phyloP scores from a whole-genome alignment of 2,329 filamentous ascomycete genomes.

The Domatiomyces catenatus region DNA sequence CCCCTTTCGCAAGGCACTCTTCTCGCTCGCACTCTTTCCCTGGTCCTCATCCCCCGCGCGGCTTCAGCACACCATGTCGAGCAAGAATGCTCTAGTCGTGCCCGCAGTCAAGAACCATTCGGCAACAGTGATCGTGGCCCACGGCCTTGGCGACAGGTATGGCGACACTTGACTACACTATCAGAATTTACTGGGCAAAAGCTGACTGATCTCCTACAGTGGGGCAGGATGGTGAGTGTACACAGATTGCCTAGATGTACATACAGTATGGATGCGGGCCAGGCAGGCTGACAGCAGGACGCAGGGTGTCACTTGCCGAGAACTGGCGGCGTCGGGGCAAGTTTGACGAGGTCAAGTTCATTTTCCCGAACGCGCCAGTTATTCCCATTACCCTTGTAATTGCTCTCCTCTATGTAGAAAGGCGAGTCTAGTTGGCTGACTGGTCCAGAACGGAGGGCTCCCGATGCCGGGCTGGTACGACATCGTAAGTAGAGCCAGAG shows the following conservation, averaged over 20 bases:
- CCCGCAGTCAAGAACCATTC: constrained; percentile 73
- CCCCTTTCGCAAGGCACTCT: not conserved
- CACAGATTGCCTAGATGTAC: not conserved
- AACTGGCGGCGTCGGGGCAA: constrained; percentile 68
- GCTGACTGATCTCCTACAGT: constrained; percentile 22
- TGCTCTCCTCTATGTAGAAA: constrained; percentile 6
- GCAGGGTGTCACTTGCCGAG: constrained; percentile 59
- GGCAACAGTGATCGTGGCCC: constrained; percentile 84
- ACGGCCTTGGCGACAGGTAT: constrained; percentile 81
- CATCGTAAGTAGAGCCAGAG: constrained; percentile 25
- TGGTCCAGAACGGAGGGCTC: constrained; percentile 12
- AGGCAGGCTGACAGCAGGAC: not conserved
- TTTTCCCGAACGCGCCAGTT: constrained; percentile 76
- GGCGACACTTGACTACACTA: constrained; percentile 2
- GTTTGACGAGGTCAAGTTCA: constrained; percentile 81
- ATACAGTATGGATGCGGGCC: not conserved
- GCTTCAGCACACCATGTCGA: constrained; percentile 11
- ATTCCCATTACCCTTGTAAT: constrained; percentile 73
- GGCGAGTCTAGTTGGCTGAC: not conserved
- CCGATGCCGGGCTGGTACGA: constrained; percentile 28
- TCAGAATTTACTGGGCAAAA: not conserved
- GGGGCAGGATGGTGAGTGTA: constrained; percentile 31
- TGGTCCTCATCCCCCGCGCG: not conserved
- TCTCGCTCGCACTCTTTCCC: not conserved
- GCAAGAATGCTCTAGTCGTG: constrained; percentile 45